Base-by-base conservation (phyloP, 768 basidiomycete species). In the Rhizopogon vesiculosus region DNA sequence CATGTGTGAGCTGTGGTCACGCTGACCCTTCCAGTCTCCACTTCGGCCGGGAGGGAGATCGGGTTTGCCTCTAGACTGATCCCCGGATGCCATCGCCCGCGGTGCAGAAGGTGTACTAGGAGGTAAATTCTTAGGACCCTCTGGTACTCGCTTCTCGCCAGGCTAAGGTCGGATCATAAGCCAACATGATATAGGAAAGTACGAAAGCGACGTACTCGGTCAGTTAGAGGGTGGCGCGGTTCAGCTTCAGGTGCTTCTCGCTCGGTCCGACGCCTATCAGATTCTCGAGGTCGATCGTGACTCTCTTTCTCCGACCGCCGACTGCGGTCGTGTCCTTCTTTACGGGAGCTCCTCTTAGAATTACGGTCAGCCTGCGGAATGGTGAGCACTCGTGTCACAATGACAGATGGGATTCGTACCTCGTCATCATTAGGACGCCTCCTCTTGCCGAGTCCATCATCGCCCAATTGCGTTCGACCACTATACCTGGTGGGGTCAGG, bases 311-410 rank as follows among this genome's bases (percentile, higher is more conserved):
- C 89, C 12, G 76, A 72, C 51, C 89, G 82, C 28, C 89, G 83
- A 59, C 73, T 73, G 38, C 89, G 79, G 40, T 91, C 89, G 63
- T 89, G 87, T 31, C 81, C 71, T 3, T 91, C 89, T 65, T 88
- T 89, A 48, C 90, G 84, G 55, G 89, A 86, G 56, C 82, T 81
- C n/a, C 90, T 85, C 68, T 92, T 92, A n/a, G 85, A 80, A 35
- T 79, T 78, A 61, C 90, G 82, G 51, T 92, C 90, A 57, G 82
- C 71, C 88, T 91, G 66, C 41, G 57, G 49, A 56, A 42, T 48
- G 25, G 53, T 66, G 62, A 56, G 59, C 51, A 40, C 28, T 45
- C 22, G 45, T 39, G 35, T 54, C 45, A 49, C 46, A 41, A 41
- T 53, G 41, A 54, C 15, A 19, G 40, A 51, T 45, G 22, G 40